A percentile compares a stretch with the other conserved stretches of the same genome.
Conservation (phyloP, 768 basidiomycete genomes). For the Boletellus emodensis region DNA sequence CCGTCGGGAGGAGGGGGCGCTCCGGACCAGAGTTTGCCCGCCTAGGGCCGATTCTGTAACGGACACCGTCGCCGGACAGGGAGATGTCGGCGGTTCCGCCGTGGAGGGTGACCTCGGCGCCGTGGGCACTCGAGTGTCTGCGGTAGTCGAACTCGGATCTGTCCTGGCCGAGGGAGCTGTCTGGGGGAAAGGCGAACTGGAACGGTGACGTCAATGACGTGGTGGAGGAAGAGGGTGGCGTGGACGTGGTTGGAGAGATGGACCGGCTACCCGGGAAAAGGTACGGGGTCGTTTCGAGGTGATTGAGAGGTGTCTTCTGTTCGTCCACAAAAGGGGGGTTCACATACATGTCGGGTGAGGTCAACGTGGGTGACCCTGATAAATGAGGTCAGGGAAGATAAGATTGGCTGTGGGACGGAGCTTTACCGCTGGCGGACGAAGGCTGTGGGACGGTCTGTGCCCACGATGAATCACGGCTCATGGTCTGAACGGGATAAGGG, state of each 20-base stretch:
- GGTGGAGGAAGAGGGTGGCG: constrained; percentile 55
- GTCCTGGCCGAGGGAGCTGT: constrained; percentile 49
- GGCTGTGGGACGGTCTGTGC: constrained; percentile 28
- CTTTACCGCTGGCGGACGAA: constrained; percentile 29
- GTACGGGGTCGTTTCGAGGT: constrained; percentile 53
- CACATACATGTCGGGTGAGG: constrained; percentile 45
- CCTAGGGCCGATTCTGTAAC: constrained; percentile 54
- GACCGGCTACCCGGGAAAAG: constrained; percentile 66
- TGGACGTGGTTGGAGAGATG: constrained; percentile 64
- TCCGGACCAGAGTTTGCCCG: constrained; percentile 48
- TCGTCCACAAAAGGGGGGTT: constrained; percentile 50
- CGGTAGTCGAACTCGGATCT: constrained; percentile 65
- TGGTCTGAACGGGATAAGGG: constrained; percentile 36
- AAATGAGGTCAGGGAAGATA: constrained; percentile 35
- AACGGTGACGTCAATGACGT: constrained; percentile 64
- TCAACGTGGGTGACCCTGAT: constrained; percentile 54
- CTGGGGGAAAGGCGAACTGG: constrained; percentile 58
- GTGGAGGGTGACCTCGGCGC: constrained; percentile 64
- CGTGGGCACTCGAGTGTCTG: constrained; percentile 48
- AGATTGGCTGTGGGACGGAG: constrained; percentile 26
- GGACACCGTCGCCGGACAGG: constrained; percentile 51
- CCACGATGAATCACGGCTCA: constrained; percentile 30
- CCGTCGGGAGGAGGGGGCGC: constrained; percentile 42
- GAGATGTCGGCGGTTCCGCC: constrained; percentile 74
- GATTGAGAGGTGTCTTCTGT: constrained; percentile 49